A percentile compares a stretch with the other conserved stretches of the same genome.
phyloP scores from a whole-genome alignment of 177 flowering plant genomes.

The Vitis hybrid region DNA sequence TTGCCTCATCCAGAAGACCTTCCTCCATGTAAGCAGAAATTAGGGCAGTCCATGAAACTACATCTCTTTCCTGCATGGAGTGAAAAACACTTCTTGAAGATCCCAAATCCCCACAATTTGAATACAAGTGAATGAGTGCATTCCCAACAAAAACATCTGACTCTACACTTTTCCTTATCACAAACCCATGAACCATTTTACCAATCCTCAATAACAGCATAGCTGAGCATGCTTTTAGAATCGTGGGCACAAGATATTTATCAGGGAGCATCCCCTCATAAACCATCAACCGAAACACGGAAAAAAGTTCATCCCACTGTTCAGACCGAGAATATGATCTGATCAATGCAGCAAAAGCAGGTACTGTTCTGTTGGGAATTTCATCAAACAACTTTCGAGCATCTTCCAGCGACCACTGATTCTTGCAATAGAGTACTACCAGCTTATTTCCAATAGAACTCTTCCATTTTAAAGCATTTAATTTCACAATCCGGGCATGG shows the following conservation, averaged over 20 bases:
- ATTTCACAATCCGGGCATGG: slow-evolving; percentile 37
- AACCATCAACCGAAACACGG: slow-evolving; percentile 35
- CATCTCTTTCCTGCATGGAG: slow-evolving; percentile 40
- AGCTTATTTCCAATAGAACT: slow-evolving; percentile 27
- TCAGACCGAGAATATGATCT: slow-evolving; percentile 31
- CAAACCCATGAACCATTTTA: slow-evolving; percentile 50
- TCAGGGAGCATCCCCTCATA: slow-evolving; percentile 41
- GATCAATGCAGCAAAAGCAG: slow-evolving; percentile 40
- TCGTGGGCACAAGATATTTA: slow-evolving; percentile 44
- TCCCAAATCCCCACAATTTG: slow-evolving; percentile 39
- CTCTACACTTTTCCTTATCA: slow-evolving; percentile 31
- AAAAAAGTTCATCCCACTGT: slow-evolving; percentile 37
- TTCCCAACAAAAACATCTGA: slow-evolving; percentile 45
- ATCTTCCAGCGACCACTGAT: slow-evolving; percentile 19
- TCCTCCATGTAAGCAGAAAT: slow-evolving; percentile 35
- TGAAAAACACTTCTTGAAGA: slow-evolving; percentile 33
- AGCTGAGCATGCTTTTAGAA: slow-evolving; percentile 49
- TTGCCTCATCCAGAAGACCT: slow-evolving; percentile 44
- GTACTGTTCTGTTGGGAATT: slow-evolving; percentile 26
- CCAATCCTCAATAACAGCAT: slow-evolving; percentile 25
- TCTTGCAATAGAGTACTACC: slow-evolving; percentile 24
- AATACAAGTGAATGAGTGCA: slow-evolving; percentile 51
- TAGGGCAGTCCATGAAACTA: slow-evolving; percentile 54
- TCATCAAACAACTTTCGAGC: slow-evolving; percentile 41
- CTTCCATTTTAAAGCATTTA: slow-evolving; percentile 18